Conservation (phyloP, 2,329 filamentous ascomycete genomes). For the Dactylellina leptospora region DNA sequence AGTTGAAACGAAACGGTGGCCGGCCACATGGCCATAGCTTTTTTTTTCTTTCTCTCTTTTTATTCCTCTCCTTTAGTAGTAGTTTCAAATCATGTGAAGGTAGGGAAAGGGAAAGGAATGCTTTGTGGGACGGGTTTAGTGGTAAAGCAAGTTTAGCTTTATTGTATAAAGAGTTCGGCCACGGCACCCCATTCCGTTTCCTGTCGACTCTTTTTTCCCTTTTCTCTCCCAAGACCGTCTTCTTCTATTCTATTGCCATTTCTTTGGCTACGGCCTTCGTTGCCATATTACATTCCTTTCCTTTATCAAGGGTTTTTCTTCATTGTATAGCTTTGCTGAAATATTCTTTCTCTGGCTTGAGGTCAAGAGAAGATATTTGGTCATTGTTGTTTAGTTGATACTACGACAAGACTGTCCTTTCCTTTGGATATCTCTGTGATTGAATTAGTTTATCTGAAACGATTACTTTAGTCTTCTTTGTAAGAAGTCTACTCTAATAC, state of each 20-base stretch:
- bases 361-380: conserved; percentile 31
- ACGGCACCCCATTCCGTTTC: too few relatives aligned
- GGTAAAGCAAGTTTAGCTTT: too few relatives aligned
- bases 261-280: conserved; percentile 30
- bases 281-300: conserved; percentile 44
- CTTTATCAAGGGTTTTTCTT: conserved; percentile 11
- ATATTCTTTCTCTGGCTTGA: conserved; percentile 7
- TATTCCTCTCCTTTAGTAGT: too few relatives aligned
- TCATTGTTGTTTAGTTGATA: conserved; percentile 17
- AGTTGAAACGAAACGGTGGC: conserved; percentile 40
- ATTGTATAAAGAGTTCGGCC: too few relatives aligned
- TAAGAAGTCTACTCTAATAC: conserved; percentile 22
- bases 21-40: conserved; percentile 39
- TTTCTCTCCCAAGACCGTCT: too few relatives aligned
- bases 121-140: too few relatives aligned
- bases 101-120: too few relatives aligned
- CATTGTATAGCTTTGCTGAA: conserved; percentile 3
- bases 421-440: conserved; percentile 8
- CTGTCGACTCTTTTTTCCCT: too few relatives aligned
- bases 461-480: conserved; percentile 28
- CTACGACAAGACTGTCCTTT: conserved; percentile 28
- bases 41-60: not conserved
- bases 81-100: too few relatives aligned
- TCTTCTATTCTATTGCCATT: conserved; percentile 1
- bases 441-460: not conserved